Base-by-base conservation (phyloP, 768 basidiomycete species). In the Austroboletus festivus region DNA sequence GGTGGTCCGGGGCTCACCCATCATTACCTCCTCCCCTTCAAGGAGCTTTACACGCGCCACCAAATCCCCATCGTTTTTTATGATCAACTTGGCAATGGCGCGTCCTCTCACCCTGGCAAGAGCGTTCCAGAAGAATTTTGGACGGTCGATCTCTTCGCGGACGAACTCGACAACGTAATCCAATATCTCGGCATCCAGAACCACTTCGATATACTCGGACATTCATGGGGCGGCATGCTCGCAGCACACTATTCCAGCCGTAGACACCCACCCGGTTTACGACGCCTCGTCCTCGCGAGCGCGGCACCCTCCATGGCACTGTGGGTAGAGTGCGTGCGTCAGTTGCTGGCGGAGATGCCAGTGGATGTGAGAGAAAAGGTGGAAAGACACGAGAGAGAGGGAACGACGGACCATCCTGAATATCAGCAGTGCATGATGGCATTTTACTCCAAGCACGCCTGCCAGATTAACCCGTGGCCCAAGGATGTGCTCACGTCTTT, bases 171-270 rank as follows among this genome's bases (percentile, higher is more conserved):
- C 22, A 80, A 79, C 44, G 53, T 83, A 9, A 44, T 82, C 20
- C 38, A 54, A 4, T 53, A 75, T 19, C 64, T 83, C 18, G 69
- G 63, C 0, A 71, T 81, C 49, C 37, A 58, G 9, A 54, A 60
- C 5, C 52, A 58, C n/a, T 82, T 73, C 57, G 69, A 74, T 52
- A 56, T 82, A 2, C 52, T 73, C 1, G 82, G 82, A 0, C 81
- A 82, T 41, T 80, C 77, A 5, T 81, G 80, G 80, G 82, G 81
- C 12, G 79, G 74, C 1, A 79, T 79, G 64, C 66, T 82, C 9
- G 78, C 66, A 0, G 52, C 65, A 5, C 69, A 75, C 33, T 76
- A 72, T 42, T 74, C 56, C 7, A 61, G 69, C 31, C 54, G 63
- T 15, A 63, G 65, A 12, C 65, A 72, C n/a, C 76, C 76, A 3